Evolutionary conservation across 1,284 basidiomycete genomes (phyloP).

Genomic region (Ceratobasidium sp.): DNA sequence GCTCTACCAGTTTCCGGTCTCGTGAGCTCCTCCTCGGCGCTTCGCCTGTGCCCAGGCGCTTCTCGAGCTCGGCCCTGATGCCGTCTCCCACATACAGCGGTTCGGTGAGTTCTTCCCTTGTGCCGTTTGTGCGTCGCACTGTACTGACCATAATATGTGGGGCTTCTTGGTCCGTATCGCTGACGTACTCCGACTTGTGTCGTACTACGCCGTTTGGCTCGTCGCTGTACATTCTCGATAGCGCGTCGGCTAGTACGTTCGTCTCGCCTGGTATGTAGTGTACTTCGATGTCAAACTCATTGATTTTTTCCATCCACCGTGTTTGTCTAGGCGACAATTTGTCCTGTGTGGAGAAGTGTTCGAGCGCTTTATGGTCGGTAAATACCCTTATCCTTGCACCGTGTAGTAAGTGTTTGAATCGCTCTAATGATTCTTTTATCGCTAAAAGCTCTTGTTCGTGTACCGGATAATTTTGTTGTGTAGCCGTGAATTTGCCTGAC

Average conservation of each 20-base stretch:
- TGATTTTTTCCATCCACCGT: conserved; percentile 51
- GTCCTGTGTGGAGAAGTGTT: conserved; percentile 49
- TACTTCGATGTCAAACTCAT: conserved; percentile 50
- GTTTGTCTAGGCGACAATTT: conserved; percentile 49
- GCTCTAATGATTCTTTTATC: conserved; percentile 52
- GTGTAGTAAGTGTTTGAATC: conserved; percentile 52
- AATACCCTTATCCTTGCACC: conserved; percentile 49
- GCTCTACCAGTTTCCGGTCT: neutral
- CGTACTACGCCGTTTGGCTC: conserved; percentile 47
- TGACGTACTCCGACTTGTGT: conserved; percentile 46
- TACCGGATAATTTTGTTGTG: no score
- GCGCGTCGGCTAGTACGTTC: conserved; percentile 46
- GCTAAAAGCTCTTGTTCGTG: no score
- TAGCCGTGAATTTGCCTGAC: no score
- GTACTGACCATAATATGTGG: conserved; percentile 6
- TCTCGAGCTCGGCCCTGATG: conserved; percentile 49
- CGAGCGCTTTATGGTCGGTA: conserved; percentile 51
- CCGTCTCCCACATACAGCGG: conserved; percentile 49
- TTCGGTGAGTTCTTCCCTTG: neutral
- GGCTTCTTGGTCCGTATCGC: conserved; percentile 44
- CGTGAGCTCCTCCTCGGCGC: neutral
- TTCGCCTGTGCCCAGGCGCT: neutral
- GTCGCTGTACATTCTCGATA: conserved; percentile 51
- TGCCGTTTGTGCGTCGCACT: neutral
- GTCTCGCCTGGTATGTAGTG: conserved; percentile 44